Evolutionary conservation across 208 protist genomes (phyloP).

Genomic region (Trichomonas vaginalis): DNA sequence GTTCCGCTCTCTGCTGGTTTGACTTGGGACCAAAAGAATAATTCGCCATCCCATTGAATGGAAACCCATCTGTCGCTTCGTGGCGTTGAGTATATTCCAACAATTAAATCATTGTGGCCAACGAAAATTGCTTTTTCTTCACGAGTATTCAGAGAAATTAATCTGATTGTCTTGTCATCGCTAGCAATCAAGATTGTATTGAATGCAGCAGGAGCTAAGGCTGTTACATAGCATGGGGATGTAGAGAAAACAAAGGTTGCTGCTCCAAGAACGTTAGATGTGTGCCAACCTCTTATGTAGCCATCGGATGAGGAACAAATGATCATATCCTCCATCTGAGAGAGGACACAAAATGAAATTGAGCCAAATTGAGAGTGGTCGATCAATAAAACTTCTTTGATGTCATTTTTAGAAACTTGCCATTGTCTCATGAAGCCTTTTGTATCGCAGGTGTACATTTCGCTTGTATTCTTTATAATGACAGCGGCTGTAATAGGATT

Average conservation of each 20-base stretch:
- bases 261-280: background rate
- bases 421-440: background rate
- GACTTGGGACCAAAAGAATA: background rate
- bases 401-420: background rate
- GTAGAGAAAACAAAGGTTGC: background rate
- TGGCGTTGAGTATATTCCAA: background rate
- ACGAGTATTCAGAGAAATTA: background rate
- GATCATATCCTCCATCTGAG: background rate
- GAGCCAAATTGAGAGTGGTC: background rate
- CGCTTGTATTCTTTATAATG: background rate
- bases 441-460: background rate
- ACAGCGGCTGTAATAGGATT: background rate
- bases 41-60: background rate
- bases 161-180: background rate
- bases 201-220: background rate
- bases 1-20: background rate
- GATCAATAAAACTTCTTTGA: background rate
- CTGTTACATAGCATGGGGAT: background rate
- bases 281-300: background rate
- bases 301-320: background rate
- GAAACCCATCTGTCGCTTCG: background rate
- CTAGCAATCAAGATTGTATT: background rate
- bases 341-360: background rate
- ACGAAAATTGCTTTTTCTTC: background rate
- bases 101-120: background rate